These are phyloP conservation scores for Aspergillus candidus DNA, from an alignment of 2,329 filamentous ascomycete genomes.

Conservation along the genomic window DNA sequence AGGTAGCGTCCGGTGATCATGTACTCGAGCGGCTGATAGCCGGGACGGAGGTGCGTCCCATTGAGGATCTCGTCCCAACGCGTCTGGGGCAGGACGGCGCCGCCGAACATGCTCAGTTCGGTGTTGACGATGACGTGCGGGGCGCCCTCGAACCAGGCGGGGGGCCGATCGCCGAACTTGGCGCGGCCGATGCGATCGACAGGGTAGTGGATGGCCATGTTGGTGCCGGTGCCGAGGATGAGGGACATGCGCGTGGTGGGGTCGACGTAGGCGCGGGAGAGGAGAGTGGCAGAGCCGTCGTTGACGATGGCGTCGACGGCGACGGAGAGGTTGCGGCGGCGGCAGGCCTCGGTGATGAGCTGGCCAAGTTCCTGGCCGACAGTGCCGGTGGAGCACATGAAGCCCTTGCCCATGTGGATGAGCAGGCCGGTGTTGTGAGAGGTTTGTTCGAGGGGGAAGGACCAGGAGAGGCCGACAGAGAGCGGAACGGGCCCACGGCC, in stretches of 20 bases:
- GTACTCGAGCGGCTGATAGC: slow-evolving; percentile 62
- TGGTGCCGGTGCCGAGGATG: slow-evolving; percentile 60
- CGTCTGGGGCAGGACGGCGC: slow-evolving; percentile 51
- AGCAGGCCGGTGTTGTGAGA: slow-evolving; percentile 53
- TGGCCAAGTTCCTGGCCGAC: slow-evolving; percentile 55
- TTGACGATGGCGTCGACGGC: slow-evolving; percentile 59
- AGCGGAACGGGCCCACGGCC: slow-evolving; percentile 37
- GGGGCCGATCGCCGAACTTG: slow-evolving; percentile 53
- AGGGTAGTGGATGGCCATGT: slow-evolving; percentile 58
- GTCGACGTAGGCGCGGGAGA: slow-evolving; percentile 58
- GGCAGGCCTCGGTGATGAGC: slow-evolving; percentile 55
- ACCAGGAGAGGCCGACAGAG: slow-evolving; percentile 59
- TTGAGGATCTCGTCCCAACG: slow-evolving; percentile 59
- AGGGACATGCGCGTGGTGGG: slow-evolving; percentile 56
- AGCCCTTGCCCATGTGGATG: slow-evolving; percentile 61
- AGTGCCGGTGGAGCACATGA: slow-evolving; percentile 54
- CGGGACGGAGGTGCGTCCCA: slow-evolving; percentile 49
- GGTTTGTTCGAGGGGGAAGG: slow-evolving; percentile 61
- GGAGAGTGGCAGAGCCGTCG: slow-evolving; percentile 55
- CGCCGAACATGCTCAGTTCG: slow-evolving; percentile 61
- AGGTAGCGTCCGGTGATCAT: slow-evolving; percentile 59
- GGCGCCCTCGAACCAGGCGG: slow-evolving; percentile 52
- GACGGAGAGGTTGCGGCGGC: slow-evolving; percentile 49
- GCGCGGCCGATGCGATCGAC: slow-evolving; percentile 46
- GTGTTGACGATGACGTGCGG: slow-evolving; percentile 59